A percentile compares a stretch with the other conserved stretches of the same genome.
phyloP scores from a whole-genome alignment of 148 eudicot genomes.

The Vaccinium corymbosum region DNA sequence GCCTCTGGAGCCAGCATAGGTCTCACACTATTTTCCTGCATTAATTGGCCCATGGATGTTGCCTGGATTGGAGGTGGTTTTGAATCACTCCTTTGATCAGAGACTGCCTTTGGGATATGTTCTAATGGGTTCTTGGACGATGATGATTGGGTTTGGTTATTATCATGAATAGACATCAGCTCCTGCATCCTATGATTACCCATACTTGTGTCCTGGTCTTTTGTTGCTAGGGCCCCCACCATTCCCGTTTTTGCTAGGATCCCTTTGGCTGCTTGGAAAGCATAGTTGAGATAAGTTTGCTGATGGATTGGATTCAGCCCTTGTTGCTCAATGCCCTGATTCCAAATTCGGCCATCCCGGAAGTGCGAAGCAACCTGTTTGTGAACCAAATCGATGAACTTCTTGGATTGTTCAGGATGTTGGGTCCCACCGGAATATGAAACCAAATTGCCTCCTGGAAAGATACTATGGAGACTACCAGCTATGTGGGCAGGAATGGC shows the following conservation, averaged over 20 bases:
- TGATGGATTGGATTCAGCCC: conserved; percentile 60
- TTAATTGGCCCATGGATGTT: conserved; percentile 45
- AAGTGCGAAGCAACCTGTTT: conserved; percentile 53
- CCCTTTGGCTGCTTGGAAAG: conserved; percentile 68
- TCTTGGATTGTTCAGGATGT: conserved; percentile 64
- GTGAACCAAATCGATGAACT: conserved; percentile 45
- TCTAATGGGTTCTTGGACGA: conserved; percentile 64
- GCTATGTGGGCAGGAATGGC: conserved; percentile 56
- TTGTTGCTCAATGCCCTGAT: conserved; percentile 59
- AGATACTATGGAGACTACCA: conserved; percentile 47
- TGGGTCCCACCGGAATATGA: conserved; percentile 52
- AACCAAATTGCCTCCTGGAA: conserved; percentile 51
- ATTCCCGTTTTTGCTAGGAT: conserved; percentile 55
- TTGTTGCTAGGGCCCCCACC: conserved; percentile 48
- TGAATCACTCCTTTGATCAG: conserved; percentile 60
- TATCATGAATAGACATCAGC: conserved; percentile 40
- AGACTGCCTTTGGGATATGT: conserved; percentile 36
- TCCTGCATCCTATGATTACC: conserved; percentile 49
- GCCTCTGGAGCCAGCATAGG: conserved; percentile 47
- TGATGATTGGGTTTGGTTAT: conserved; percentile 50
- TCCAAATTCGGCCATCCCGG: conserved; percentile 61
- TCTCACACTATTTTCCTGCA: conserved; percentile 40
- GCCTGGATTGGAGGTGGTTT: conserved; percentile 45
- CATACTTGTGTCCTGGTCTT: conserved; percentile 49
- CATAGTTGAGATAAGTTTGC: conserved; percentile 69